Percentiles rank a stretch among this genome's conserved stretches.
phyloP scores from a whole-genome alignment of 441 rosid species.

The Biscutella auriculata region DNA sequence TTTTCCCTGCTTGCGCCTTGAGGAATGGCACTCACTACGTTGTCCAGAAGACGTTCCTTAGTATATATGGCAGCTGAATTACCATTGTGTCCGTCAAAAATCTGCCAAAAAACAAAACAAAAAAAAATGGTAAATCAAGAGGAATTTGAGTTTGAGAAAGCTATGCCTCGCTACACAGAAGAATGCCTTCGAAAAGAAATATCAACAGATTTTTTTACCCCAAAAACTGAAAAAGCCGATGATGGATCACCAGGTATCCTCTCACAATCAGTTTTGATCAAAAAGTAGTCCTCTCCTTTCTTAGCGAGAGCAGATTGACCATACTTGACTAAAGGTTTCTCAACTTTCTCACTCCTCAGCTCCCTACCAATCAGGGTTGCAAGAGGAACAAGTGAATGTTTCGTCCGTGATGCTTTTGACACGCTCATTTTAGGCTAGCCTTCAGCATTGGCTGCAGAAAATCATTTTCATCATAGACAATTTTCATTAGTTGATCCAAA shows the following conservation, averaged over 20 bases:
- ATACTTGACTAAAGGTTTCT: constrained; percentile 70
- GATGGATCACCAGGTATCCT: constrained; percentile 70
- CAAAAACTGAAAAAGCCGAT: constrained; percentile 76
- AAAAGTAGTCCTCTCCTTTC: constrained; percentile 92
- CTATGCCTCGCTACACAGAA: neutral
- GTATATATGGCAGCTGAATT: constrained; percentile 90
- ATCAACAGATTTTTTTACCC: constrained; percentile 31
- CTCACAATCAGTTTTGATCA: constrained; percentile 65
- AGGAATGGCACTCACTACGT: constrained; percentile 89
- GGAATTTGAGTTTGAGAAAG: neutral
- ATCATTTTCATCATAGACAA: neutral
- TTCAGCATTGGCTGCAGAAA: constrained; percentile 36
- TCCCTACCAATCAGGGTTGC: constrained; percentile 87
- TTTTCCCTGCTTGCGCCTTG: constrained; percentile 56
- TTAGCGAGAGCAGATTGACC: constrained; percentile 95
- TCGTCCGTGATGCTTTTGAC: constrained; percentile 47
- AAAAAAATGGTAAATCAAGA: constrained; percentile 1
- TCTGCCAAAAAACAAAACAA: constrained; percentile 45
- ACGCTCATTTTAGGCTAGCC: constrained; percentile 49
- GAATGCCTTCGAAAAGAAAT: neutral
- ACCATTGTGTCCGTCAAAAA: constrained; percentile 96
- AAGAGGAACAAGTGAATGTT: constrained; percentile 70
- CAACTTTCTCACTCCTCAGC: constrained; percentile 73
- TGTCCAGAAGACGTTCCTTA: constrained; percentile 63
- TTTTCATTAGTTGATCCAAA: neutral